Evolutionary conservation across 495 filamentous ascomycete species (phyloP), one percentile per base, ranked within the genome.

Genomic region (Lasiosphaeriaceae sp.): DNA sequence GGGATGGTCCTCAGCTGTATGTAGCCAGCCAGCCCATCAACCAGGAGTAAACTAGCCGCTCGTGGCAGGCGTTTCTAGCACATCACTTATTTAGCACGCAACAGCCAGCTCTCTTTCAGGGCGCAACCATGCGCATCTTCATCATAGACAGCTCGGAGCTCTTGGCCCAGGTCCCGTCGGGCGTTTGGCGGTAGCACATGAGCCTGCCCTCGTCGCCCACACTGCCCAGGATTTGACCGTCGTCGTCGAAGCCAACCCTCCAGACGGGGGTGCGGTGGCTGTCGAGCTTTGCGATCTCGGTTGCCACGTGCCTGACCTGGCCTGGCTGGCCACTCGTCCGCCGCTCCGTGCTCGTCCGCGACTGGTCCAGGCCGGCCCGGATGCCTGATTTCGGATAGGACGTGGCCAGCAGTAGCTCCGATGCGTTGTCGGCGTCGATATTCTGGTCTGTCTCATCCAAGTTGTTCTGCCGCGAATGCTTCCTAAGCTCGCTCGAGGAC

Each of bases 151-250:
- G 63, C 67, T 83, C 79, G 0, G 74, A 74, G 57, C 76, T 80
- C 66, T 78, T 80, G 1, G 77, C 78, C 80, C 80, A 83, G 17
- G 66, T 57, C 7, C 80, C 80, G 58, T 77, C 74, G 1, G 80
- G 80, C 46, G 70, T 73, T 61, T 80, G 75, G 22, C 80, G 73
- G 66, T 83, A 85, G 50, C 83, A 75, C 60, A 80, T 69, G 20
- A 86, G 67, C 63, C 77, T 82, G 11, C 83, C 83, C 64, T 86
- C 83, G 53, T 86, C 83, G 3, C 83, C 83, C 5, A 81, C 78
- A 17, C 76, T 82, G 1, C 79, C 82, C 50, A 86, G 59, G 22
- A 85, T 76, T 55, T 82, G 81, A 9, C 83, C 83, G 50, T 85
- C 83, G 23, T 80, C 79, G 55, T 85, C 82, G 62, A 85, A 86